Base-by-base conservation (phyloP, 805 yeast species). In the Metschnikowia cerradonensis region DNA sequence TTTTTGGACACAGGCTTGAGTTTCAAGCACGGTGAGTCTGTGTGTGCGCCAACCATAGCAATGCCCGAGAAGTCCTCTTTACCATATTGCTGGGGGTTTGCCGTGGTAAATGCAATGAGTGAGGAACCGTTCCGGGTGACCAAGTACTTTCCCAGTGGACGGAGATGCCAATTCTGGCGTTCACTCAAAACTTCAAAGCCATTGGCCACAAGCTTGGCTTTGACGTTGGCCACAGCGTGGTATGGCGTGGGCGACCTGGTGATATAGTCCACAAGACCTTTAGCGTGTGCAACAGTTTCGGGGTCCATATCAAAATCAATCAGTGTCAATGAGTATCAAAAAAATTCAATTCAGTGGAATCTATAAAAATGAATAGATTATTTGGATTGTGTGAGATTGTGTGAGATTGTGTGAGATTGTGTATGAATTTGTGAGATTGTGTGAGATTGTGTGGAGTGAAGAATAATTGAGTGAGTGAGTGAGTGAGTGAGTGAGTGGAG, bases 41-140 rank as follows among this genome's bases (percentile, higher is more conserved):
- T 91, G 68, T 92, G 99, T 1, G 97, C 96, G 15, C 98, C 99
- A 34, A 91, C 86, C 48, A 94, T 84, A 4, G 97, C 82, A 54
- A 90, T 76, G 8, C 96, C 92, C 55, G 85, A 83, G 10, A 96
- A 96, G 3, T 87, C 83, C 47, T 66, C 61, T 26, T 26, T 26
- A 8, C 30, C 30, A 26, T 8, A 10, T 26, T 26, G 11, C 30
- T 26, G 30, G 11, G 30, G 11, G 10, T 37, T 37, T 6, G 97
- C 97, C 17, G 90, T 84, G 2, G 84, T 80, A 68, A 92, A 91
- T 1, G 96, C 97, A 57, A 92, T 83, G 23, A 92, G 74, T 0
- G 97, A 88, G 2, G 96, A 88, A 20, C 83, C 88, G 65, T 94
- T 94, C 67, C 99, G 79, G 6, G 97, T 90, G 47, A 91, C 91